Conservation (phyloP, 2,329 filamentous ascomycete genomes). For the Colletotrichum sp. region DNA sequence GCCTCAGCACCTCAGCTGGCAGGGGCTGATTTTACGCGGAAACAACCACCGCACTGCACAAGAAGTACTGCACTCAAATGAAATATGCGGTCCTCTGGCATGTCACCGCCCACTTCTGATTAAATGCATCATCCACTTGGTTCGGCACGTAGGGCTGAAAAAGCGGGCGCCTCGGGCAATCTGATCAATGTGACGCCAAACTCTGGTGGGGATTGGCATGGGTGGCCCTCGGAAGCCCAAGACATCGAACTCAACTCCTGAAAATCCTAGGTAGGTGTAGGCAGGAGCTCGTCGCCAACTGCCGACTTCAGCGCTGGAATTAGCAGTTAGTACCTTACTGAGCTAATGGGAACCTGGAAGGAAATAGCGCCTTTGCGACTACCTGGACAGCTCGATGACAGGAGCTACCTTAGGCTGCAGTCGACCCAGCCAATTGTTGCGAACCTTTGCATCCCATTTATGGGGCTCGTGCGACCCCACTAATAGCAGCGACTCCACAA, state of each 20-base stretch:
- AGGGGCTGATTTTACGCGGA: background rate
- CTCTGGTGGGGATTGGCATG: background rate
- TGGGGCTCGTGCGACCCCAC: background rate
- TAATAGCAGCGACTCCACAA: no score
- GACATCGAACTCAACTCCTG: background rate
- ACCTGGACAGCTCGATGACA: background rate
- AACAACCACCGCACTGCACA: background rate
- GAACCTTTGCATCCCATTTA: background rate
- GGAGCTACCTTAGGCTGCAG: background rate
- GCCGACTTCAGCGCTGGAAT: no score
- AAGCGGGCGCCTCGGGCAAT: background rate
- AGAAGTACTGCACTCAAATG: background rate
- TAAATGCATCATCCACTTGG: background rate
- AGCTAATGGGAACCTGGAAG: no score
- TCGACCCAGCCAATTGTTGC: background rate
- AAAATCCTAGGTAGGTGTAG: background rate
- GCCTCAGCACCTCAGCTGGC: background rate
- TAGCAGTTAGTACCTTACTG: no score
- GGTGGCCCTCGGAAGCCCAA: background rate
- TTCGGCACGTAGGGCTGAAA: background rate
- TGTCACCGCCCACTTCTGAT: background rate
- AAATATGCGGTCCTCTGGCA: background rate
- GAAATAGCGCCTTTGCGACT: no score
- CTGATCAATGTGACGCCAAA: background rate
- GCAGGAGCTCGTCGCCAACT: background rate